A percentile compares a stretch with the other conserved stretches of the same genome.
Conservation (phyloP, 192 early-diverging fungal genomes). For the Coemansia sp. region DNA sequence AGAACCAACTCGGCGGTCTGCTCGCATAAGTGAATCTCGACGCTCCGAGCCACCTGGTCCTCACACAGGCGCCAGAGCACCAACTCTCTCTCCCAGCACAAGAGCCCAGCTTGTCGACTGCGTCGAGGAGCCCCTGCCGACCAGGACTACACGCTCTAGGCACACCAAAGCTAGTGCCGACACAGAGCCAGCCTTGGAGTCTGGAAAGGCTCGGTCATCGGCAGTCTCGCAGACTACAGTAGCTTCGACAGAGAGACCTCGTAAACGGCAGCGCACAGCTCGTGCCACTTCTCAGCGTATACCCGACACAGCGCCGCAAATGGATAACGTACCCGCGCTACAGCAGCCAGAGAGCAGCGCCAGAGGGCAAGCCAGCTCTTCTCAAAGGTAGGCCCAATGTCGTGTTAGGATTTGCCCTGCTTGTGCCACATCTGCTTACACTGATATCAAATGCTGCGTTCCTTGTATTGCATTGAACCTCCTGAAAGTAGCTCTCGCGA, state of each 20-base stretch:
- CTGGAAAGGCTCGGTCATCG: not conserved
- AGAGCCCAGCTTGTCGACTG: not conserved
- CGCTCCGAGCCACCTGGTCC: slow-evolving; percentile 2
- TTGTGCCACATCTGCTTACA: not conserved
- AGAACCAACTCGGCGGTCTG: slow-evolving; percentile 22
- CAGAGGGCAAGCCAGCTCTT: not conserved
- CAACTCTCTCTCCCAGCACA: not conserved
- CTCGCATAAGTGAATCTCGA: slow-evolving; percentile 28
- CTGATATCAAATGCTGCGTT: not conserved
- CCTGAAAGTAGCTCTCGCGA: not conserved
- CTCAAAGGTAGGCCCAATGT: slow-evolving; percentile 3
- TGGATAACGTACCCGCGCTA: not conserved
- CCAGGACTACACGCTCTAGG: not conserved
- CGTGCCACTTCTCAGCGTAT: not conserved
- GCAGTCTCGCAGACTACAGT: not conserved
- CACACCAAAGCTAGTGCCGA: not conserved
- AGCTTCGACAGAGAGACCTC: not conserved
- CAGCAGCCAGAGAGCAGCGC: not conserved
- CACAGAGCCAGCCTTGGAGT: not conserved
- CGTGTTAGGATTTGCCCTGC: not conserved
- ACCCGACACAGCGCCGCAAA: not conserved
- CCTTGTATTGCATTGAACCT: not conserved
- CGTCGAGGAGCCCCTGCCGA: not conserved
- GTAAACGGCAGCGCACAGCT: not conserved
- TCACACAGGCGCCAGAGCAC: not conserved